Percentiles rank a stretch among this genome's conserved stretches.
phyloP scores from a whole-genome alignment of 225 moss, liverwort and hornwort species.

The Thuidium tamariscinum region DNA sequence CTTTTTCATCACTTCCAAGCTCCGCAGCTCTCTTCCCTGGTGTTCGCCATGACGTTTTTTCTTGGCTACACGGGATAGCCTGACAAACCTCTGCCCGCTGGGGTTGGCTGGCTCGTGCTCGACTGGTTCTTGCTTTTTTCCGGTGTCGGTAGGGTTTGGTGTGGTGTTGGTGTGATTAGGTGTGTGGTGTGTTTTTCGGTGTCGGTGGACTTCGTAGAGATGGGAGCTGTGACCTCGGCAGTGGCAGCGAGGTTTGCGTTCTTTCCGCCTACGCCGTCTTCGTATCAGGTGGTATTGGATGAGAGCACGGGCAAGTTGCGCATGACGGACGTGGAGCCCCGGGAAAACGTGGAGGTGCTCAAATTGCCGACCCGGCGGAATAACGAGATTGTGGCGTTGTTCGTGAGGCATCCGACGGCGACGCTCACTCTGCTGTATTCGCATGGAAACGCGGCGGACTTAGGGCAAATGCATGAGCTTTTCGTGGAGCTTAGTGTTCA shows the following conservation, averaged over 20 bases:
- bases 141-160: background rate
- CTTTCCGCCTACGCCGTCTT: conserved; percentile 90
- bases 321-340: conserved; percentile 56
- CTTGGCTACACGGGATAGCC: background rate
- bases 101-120: background rate
- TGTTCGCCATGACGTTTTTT: background rate
- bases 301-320: conserved; percentile 58
- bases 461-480: conserved; percentile 99
- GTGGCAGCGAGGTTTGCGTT: conserved; percentile 99
- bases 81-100: background rate
- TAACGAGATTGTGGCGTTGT: conserved; percentile 74
- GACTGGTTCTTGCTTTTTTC: too few relatives aligned
- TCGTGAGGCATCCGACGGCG: conserved; percentile 63
- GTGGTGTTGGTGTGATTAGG: background rate
- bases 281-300: conserved; percentile 63
- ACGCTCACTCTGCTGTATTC: conserved; percentile 81
- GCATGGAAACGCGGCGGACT: conserved; percentile 96
- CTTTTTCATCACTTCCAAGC: background rate
- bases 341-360: conserved; percentile 87
- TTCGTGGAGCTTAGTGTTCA: conserved; percentile 96
- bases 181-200: background rate
- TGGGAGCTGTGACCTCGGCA: conserved; percentile 99
- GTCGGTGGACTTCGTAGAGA: conserved; percentile 10
- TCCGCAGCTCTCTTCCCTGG: background rate
- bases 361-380: conserved; percentile 47